Conservation (phyloP, 1,284 basidiomycete genomes). For the Cystobasidium slooffiae region DNA sequence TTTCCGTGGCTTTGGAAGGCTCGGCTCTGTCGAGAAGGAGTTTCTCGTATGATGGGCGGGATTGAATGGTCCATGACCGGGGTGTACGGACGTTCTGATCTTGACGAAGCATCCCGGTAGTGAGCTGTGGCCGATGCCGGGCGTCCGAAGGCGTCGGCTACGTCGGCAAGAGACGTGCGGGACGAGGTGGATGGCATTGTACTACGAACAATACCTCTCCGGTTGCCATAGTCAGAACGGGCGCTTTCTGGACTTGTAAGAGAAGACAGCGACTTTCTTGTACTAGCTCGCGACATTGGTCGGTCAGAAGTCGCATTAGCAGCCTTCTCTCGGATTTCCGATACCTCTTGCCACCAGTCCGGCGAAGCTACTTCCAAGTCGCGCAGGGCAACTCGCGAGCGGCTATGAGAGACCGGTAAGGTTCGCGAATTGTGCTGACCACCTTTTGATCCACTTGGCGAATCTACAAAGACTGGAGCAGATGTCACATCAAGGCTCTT, state of each 20-base stretch:
- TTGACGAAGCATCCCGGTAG: neutral
- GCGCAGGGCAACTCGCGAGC: slow-evolving; percentile 9
- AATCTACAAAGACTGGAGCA: neutral
- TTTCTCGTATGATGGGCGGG: neutral
- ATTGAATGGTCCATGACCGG: neutral
- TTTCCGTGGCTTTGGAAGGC: neutral
- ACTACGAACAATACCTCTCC: too few species aligned
- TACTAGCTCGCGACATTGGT: slow-evolving; percentile 19
- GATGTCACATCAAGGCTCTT: too few species aligned
- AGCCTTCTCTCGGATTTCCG: slow-evolving; percentile 20
- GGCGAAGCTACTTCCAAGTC: slow-evolving; percentile 26
- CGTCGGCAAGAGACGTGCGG: neutral
- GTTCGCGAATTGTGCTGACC: neutral
- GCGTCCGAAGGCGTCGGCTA: neutral
- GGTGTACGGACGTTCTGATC: slow-evolving; percentile 7
- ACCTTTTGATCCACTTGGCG: too few species aligned
- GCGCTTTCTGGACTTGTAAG: slow-evolving; percentile 5
- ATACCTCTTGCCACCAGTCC: slow-evolving; percentile 40
- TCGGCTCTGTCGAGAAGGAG: neutral
- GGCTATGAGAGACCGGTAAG: neutral
- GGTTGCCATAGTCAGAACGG: neutral
- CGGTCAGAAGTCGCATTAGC: neutral
- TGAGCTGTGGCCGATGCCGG: neutral
- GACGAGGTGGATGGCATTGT: neutral
- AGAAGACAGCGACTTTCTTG: neutral